Conservation (phyloP, 306 rosid species). For the Glycine tomentella region DNA sequence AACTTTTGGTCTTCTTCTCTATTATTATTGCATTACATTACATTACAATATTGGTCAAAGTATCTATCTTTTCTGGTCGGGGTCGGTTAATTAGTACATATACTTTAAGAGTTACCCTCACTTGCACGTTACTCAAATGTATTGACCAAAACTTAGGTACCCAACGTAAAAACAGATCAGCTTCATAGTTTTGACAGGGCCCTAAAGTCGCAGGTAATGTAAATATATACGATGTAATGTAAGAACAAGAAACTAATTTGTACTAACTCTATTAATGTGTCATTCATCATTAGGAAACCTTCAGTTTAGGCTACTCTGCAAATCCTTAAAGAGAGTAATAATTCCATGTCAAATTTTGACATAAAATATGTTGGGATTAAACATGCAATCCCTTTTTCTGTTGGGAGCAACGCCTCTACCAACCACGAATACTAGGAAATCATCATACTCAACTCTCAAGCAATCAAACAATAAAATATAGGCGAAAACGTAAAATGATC, state of each 20-base stretch:
- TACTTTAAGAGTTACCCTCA: constrained; percentile 2
- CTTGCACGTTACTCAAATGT: constrained; percentile 40
- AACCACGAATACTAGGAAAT: no score
- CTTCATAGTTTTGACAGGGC: neutral
- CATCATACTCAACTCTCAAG: no score
- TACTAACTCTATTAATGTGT: neutral
- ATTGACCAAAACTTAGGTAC: constrained; percentile 14
- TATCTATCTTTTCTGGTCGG: constrained; percentile 2
- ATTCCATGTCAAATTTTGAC: neutral
- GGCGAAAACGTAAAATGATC: no score
- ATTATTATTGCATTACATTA: neutral
- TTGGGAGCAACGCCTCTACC: no score
- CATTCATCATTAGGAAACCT: neutral
- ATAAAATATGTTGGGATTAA: no score
- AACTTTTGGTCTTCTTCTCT: neutral
- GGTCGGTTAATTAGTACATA: neutral
- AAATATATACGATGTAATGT: neutral
- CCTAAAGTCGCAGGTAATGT: neutral
- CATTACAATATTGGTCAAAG: neutral
- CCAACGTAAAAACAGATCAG: neutral
- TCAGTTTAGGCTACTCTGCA: neutral
- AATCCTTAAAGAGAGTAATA: no score
- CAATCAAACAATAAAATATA: no score
- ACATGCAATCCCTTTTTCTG: no score
- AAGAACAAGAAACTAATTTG: constrained; percentile 7